Base-by-base conservation (phyloP, 345 rosid genomes). In the Bruguiera parviflora region DNA sequence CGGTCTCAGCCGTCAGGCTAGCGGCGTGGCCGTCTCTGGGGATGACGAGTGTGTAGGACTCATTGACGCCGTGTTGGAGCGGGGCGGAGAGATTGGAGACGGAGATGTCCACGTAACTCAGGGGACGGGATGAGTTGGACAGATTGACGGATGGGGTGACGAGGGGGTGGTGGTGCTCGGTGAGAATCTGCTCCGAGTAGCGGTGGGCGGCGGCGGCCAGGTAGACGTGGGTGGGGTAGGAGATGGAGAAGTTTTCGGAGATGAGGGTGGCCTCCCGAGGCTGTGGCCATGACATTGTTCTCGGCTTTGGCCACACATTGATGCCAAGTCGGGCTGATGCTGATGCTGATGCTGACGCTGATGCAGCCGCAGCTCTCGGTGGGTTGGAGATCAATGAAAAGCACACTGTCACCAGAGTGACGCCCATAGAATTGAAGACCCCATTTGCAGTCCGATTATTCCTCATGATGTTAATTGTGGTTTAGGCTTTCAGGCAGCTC, bases 281-380 rank as follows among this genome's bases (percentile, higher is more conserved):
- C 24, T 78, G 67, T 6, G 88, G 88, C 93, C 96, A 93, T 61
- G 81, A 81, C n/a, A 87, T 24, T 22, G 8, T 55, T 70, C 85
- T 80, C 0, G 98, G 96, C 76, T 85, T 83, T 8, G 98, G 98
- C 98, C 95, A 92, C 59, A 24, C 59, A 24, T 56, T 24, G 24
- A 56, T 24, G 31, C 19, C 28, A 8, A 4, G 11, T 21, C 9
- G 13, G 29, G 59, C 13, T 24, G 28, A 3, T 8, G 29, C 58
- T 22, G 58, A 53, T 25, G 27, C 13, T 53, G 58, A 20, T 9
- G 58, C 25, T 4, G 24, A 20, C 0, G 32, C 32, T 31, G 32
- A 4, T 0, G 58, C 9, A 11, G 1, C 28, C 0, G 27, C 15
- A 10, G 27, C 0, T 39, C 4, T 11, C 2, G 47, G 47, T 11